Evolutionary conservation across 768 basidiomycete species (phyloP), one percentile per base, ranked within the genome.

Genomic region (Pleurotus djamor): DNA sequence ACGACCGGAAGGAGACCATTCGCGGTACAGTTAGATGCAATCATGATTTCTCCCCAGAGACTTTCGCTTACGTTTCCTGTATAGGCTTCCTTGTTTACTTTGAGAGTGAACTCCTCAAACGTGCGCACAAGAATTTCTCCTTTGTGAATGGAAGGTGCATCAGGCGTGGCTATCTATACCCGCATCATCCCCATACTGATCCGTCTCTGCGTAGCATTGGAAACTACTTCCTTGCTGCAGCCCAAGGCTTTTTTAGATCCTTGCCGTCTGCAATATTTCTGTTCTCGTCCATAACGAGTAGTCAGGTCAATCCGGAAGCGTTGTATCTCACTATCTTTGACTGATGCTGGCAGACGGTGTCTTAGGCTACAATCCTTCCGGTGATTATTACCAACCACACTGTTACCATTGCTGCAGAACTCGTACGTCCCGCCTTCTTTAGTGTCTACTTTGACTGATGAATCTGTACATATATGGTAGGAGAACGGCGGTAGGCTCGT

Each of bases 361-460:
- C 59, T 7, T 50, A 82, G 82, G 88, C 92, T 9, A 83, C 88
- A 61, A 96, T 98, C 59, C 76, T 96, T 2, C 96, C 96, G 0
- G 92, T 88, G 3, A 90, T 98, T 63, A 86, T 96, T 43, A 98
- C 96, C 10, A 96, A 94, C 71, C 92, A 94, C 70, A 94, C 91
- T 0, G 93, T 94, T n/a, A 97, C 95, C 12, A 94, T 98, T 62
- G 92, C 94, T 41, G 94, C 89, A 21, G 89, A 96, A 72, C 79
- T 96, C 66, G 91, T 85, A 33, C 67, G 78, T 74, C 12, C 37
- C 52, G 16, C 47, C 37, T 52, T 63, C 60, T 28, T 28, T 1
- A 58, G 17, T n/a, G 36, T 36, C 10, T 32, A 9, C 16, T 44
- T 9, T n/a, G 36, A 9, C 17, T 38, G 35, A 59, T 43, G 14